Conservation (phyloP, 441 rosid genomes). For the Oxalis stricta region DNA sequence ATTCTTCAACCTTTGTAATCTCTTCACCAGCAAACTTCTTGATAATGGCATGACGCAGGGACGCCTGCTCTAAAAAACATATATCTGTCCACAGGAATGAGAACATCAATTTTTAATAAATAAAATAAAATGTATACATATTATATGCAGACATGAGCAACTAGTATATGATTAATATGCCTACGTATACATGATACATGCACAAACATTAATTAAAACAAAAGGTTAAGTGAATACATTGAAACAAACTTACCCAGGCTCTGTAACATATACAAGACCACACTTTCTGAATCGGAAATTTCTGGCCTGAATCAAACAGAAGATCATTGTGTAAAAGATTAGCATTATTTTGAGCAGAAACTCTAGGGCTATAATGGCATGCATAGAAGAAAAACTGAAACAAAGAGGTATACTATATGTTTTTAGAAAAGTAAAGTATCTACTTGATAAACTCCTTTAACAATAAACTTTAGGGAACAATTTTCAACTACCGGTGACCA, state of each 20-base stretch:
- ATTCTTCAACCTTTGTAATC: slow-evolving; percentile 56
- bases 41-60: slow-evolving; percentile 91
- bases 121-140: neutral
- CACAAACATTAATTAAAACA: neutral
- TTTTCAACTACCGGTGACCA: too few relatives aligned
- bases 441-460: too few relatives aligned
- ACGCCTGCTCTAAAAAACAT: slow-evolving; percentile 93
- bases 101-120: neutral
- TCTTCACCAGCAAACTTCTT: slow-evolving; percentile 82
- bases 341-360: neutral
- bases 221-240: slow-evolving; percentile 1
- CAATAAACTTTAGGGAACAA: too few relatives aligned
- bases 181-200: too few relatives aligned
- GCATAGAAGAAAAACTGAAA: neutral
- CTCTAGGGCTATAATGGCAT: too few relatives aligned
- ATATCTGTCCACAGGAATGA: slow-evolving; percentile 43
- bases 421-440: too few relatives aligned
- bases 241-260: slow-evolving; percentile 63
- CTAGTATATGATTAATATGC: too few relatives aligned
- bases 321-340: neutral
- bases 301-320: slow-evolving; percentile 53
- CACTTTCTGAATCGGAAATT: slow-evolving; percentile 91
- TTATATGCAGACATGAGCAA: too few relatives aligned
- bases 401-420: too few relatives aligned
- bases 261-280: slow-evolving; percentile 87